Evolutionary conservation across 208 protist species (phyloP).

Genomic region (Tritrichomonas foetus): DNA sequence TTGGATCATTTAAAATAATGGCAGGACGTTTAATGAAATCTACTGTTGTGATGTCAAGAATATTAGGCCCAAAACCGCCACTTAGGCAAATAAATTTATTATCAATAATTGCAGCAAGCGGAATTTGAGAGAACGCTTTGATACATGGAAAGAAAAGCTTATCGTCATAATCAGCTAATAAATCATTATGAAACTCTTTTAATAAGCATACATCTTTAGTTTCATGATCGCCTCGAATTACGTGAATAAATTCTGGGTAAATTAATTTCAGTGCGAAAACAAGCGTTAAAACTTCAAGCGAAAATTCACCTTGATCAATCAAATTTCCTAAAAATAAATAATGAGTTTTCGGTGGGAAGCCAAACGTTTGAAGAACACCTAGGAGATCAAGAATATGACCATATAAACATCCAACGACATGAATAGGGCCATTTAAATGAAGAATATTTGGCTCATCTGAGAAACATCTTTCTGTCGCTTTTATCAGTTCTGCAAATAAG

Average conservation of each 20-base stretch:
- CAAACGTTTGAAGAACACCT: conserved; percentile 71
- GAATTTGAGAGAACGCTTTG: conserved; percentile 73
- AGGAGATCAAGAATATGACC: conserved; percentile 69
- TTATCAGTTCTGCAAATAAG: not conserved
- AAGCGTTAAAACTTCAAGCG: not conserved
- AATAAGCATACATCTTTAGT: conserved; percentile 78
- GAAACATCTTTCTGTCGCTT: not conserved
- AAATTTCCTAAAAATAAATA: conserved; percentile 19
- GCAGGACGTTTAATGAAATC: not conserved
- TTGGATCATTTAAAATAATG: too few relatives aligned
- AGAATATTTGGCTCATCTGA: not conserved
- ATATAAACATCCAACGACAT: not conserved
- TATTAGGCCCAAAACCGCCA: not conserved
- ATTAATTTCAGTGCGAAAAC: not conserved
- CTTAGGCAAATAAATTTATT: not conserved
- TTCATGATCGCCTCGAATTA: conserved; percentile 85
- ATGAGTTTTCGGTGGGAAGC: conserved; percentile 63
- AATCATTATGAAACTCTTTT: conserved; percentile 79
- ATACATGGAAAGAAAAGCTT: too few relatives aligned
- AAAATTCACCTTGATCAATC: not conserved
- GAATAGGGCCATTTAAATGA: not conserved
- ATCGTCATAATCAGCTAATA: conserved; percentile 71
- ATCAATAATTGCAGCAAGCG: conserved; percentile 65
- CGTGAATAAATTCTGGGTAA: conserved; percentile 73
- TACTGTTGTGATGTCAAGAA: not conserved